phyloP scores from a whole-genome alignment of 2,329 filamentous ascomycete species.

The Cercospora zeae-maydis region DNA sequence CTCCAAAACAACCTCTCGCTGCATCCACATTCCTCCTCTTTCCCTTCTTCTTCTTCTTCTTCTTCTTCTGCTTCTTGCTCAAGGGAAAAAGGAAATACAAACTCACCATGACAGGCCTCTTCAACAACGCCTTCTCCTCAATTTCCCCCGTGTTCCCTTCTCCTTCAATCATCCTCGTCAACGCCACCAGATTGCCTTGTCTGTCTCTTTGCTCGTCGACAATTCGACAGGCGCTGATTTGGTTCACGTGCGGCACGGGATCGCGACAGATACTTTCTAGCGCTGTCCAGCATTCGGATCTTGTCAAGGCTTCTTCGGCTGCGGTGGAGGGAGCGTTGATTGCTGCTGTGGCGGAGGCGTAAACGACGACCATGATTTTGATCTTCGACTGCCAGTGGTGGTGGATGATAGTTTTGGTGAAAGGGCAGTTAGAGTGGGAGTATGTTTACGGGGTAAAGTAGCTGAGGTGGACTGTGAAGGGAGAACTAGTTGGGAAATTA shows the following conservation, averaged over 20 bases:
- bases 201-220: neutral
- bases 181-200: neutral
- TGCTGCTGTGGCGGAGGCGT: conserved; percentile 1
- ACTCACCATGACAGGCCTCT: conserved; percentile 9
- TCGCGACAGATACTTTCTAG: conserved; percentile 3
- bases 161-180: conserved; percentile 5
- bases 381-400: no score
- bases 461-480: neutral
- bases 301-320: neutral
- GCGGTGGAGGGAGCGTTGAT: neutral
- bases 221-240: conserved; percentile 6
- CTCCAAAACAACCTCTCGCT: no score
- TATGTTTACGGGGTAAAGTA: no score
- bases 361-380: conserved; percentile 1
- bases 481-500: neutral
- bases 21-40: no score
- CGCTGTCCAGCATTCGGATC: conserved; percentile 7
- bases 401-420: no score
- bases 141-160: neutral
- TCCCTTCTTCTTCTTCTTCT: no score
- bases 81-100: neutral
- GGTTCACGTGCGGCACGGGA: neutral
- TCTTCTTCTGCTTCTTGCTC: neutral
- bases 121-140: conserved; percentile 6
- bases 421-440: no score